Evolutionary conservation across 352 stramenopile genomes (phyloP), one percentile per base, ranked within the genome.

Genomic region (Elongisporangium anandrum): DNA sequence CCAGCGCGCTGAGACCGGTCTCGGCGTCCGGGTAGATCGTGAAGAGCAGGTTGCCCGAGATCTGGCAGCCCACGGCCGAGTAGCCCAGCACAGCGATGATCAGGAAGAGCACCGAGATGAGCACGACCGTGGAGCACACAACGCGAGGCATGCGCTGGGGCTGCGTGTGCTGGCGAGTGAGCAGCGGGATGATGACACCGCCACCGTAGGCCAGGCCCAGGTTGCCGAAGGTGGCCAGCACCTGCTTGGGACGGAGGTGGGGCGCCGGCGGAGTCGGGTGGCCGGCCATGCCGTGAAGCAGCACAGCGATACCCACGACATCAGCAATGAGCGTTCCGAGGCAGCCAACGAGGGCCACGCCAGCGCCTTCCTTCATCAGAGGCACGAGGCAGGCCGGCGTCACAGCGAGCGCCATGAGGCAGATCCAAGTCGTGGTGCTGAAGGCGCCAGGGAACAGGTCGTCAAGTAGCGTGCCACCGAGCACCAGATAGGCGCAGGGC

Each of bases 161-260:
- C 49, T 89, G 66, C 47, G 74, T 85, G 69, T 89, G 79, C 16
- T 89, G 69, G 41, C 76, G 77, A 49, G 83, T 73, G 16, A 89
- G 65, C 20, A 70, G 69, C 24, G 79, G 79, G 21, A 89, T 77
- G 22, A 87, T 53, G 21, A 89, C 74, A 24, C 72, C 73, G 8
- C 75, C 79, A 8, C 65, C 79, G 64, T 86, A 89, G 9, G 79
- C 75, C 19, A 89, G 59, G 2, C 75, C 64, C 38, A 89, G 53
- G 69, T 86, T 89, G 22, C 79, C 79, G 56, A 87, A 88, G 3
- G 75, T 77, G 8, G 73, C 79, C 6, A 68, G 65, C 7, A 82
- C 66, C 55, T 87, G 66, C 26, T 74, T 61, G 47, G 87, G 76
- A 9, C 68, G 60, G 22, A 85, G 65, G 57, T 80, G 65, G 23